phyloP scores from a whole-genome alignment of 2,329 filamentous ascomycete genomes.

The Calycina herbarum region DNA sequence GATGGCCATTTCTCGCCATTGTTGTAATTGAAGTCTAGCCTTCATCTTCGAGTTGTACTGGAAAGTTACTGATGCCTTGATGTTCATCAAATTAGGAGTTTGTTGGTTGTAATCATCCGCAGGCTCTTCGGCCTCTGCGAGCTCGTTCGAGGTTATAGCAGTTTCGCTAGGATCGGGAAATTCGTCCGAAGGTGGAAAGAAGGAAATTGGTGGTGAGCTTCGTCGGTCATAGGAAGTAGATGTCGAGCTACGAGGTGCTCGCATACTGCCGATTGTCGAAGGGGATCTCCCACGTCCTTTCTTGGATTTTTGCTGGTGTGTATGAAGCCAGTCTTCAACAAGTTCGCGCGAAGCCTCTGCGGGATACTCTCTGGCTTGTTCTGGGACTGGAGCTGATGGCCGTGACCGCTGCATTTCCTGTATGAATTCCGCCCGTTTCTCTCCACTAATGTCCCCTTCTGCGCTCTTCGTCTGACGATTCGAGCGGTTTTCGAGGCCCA shows the following conservation, averaged over 20 bases:
- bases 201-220: conserved; percentile 13
- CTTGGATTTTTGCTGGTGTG: conserved; percentile 17
- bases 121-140: conserved; percentile 18
- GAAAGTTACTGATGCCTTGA: conserved; percentile 30
- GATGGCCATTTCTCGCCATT: conserved; percentile 32
- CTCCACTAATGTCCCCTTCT: conserved; percentile 21
- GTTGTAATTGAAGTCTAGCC: conserved; percentile 22
- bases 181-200: conserved; percentile 24
- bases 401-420: conserved; percentile 17
- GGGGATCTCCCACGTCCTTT: conserved; percentile 29
- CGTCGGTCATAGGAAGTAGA: conserved; percentile 13
- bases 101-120: conserved; percentile 13
- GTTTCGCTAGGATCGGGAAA: conserved; percentile 29
- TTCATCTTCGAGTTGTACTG: conserved; percentile 24
- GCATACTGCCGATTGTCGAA: conserved; percentile 32
- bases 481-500: conserved; percentile 22
- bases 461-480: conserved; percentile 25
- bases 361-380: conserved; percentile 10
- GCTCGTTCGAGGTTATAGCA: conserved; percentile 26
- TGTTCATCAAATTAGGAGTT: conserved; percentile 25
- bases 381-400: conserved; percentile 14
- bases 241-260: conserved; percentile 27
- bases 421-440: conserved; percentile 15
- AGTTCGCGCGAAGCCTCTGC: conserved; percentile 16
- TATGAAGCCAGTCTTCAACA: conserved; percentile 33